Percentiles rank a stretch among this genome's conserved stretches.
Conservation (phyloP, 2,329 filamentous ascomycete species). For the Penicillium oxalicum region DNA sequence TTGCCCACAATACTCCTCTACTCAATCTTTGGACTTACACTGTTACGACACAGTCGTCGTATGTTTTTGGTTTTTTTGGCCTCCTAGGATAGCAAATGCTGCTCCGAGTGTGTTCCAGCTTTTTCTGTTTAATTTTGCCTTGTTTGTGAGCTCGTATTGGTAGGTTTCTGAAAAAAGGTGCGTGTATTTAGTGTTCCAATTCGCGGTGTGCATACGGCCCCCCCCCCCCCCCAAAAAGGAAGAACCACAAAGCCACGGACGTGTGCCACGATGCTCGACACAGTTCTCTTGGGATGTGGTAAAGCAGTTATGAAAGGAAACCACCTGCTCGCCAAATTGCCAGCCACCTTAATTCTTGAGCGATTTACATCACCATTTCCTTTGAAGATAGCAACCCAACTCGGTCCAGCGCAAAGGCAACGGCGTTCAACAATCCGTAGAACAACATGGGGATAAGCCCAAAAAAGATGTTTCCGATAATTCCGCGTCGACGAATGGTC, state of each 20-base stretch:
- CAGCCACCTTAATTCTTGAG: too few relatives aligned
- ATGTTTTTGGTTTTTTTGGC: conserved; percentile 29
- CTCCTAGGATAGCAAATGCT: neutral
- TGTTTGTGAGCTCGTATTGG: too few relatives aligned
- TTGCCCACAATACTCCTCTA: conserved; percentile 55
- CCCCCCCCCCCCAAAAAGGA: too few relatives aligned
- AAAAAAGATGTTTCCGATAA: conserved; percentile 9
- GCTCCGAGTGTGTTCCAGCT: neutral
- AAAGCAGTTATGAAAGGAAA: too few relatives aligned
- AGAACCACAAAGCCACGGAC: too few relatives aligned
- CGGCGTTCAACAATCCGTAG: conserved; percentile 10
- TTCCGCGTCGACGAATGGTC: conserved; percentile 8
- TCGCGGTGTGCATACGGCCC: neutral
- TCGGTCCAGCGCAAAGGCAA: conserved; percentile 5
- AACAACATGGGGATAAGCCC: conserved; percentile 9
- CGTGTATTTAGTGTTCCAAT: neutral
- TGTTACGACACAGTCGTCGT: conserved; percentile 42
- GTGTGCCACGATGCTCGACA: too few relatives aligned
- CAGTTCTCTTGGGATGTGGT: too few relatives aligned
- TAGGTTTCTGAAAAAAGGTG: neutral
- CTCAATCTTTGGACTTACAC: conserved; percentile 51
- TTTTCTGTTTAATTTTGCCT: neutral
- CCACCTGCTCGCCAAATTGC: too few relatives aligned
- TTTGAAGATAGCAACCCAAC: conserved; percentile 5
- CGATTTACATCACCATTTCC: neutral